Conservation (phyloP, 164 flowering plant genomes). For the Vitis cinerea region DNA sequence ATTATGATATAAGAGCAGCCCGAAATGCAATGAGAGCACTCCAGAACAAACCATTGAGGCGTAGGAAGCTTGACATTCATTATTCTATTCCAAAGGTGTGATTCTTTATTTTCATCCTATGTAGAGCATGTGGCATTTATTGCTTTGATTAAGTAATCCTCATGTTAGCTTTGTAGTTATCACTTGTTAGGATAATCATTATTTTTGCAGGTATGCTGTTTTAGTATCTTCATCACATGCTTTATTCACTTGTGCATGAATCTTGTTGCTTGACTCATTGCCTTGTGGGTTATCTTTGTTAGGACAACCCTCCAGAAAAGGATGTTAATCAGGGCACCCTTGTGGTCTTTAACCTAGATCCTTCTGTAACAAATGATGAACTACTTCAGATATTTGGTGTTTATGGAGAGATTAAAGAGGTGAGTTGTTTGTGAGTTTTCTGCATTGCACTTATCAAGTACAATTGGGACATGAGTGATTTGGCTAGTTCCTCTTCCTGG, state of each 20-base stretch:
- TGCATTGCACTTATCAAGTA: neutral
- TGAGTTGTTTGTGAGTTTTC: constrained; percentile 17
- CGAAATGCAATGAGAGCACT: constrained; percentile 65
- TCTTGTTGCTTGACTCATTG: constrained; percentile 1
- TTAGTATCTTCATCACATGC: neutral
- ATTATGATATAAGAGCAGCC: constrained; percentile 71
- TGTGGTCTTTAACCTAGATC: constrained; percentile 62
- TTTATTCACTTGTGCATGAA: neutral
- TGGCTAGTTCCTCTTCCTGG: neutral
- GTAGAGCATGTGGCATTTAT: neutral
- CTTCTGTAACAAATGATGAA: constrained; percentile 69
- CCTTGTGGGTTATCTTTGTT: constrained; percentile 8
- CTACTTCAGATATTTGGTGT: constrained; percentile 62
- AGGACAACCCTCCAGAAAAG: constrained; percentile 72
- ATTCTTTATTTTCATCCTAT: constrained; percentile 2
- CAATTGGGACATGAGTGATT: neutral
- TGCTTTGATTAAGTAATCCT: neutral
- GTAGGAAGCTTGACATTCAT: constrained; percentile 70
- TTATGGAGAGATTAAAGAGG: constrained; percentile 82
- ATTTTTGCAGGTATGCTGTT: neutral
- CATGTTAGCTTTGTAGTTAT: too few relatives aligned
- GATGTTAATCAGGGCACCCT: constrained; percentile 67
- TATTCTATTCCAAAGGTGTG: constrained; percentile 66
- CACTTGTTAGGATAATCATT: neutral
- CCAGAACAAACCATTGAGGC: constrained; percentile 61